Percentiles rank a stretch among this genome's conserved stretches.
Conservation (phyloP, 768 basidiomycete genomes). For the Kockovaella imperatae region DNA sequence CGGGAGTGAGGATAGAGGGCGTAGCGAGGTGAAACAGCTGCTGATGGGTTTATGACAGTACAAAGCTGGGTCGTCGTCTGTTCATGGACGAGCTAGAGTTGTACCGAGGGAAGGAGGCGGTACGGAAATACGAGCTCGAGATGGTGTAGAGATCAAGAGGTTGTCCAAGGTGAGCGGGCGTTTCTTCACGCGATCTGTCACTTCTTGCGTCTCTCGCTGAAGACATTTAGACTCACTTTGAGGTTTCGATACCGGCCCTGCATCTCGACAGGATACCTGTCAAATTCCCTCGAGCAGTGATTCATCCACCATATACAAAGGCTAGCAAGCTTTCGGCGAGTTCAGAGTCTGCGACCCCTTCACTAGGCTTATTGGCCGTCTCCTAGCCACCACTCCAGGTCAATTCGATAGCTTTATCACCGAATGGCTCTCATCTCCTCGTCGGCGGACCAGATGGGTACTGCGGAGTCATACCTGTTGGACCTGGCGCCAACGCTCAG, state of each 20-base stretch:
- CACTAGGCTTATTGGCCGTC: neutral
- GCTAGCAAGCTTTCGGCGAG: slow-evolving; percentile 16
- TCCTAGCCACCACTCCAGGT: slow-evolving; percentile 35
- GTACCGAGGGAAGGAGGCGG: slow-evolving; percentile 49
- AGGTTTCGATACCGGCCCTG: slow-evolving; percentile 43
- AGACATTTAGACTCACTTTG: slow-evolving; percentile 25
- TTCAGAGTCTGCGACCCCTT: neutral
- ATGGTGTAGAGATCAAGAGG: slow-evolving; percentile 51
- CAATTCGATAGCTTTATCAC: slow-evolving; percentile 33
- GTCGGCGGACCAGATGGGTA: slow-evolving; percentile 44
- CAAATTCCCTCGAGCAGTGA: slow-evolving; percentile 52
- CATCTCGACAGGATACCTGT: slow-evolving; percentile 51
- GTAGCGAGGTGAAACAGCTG: neutral
- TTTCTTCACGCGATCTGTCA: neutral
- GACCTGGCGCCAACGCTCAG: slow-evolving; percentile 4
- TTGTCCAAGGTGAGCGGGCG: slow-evolving; percentile 20
- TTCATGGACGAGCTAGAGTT: slow-evolving; percentile 60
- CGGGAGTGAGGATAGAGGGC: slow-evolving; percentile 47
- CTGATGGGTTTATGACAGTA: slow-evolving; percentile 46
- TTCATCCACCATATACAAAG: slow-evolving; percentile 49
- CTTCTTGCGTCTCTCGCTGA: neutral
- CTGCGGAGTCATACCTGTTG: slow-evolving; percentile 22
- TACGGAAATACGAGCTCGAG: slow-evolving; percentile 50
- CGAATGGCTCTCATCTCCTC: slow-evolving; percentile 20
- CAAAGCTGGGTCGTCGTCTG: slow-evolving; percentile 45